Conservation (phyloP, 805 yeast genomes). For the Saccharomycopsis sp. region DNA sequence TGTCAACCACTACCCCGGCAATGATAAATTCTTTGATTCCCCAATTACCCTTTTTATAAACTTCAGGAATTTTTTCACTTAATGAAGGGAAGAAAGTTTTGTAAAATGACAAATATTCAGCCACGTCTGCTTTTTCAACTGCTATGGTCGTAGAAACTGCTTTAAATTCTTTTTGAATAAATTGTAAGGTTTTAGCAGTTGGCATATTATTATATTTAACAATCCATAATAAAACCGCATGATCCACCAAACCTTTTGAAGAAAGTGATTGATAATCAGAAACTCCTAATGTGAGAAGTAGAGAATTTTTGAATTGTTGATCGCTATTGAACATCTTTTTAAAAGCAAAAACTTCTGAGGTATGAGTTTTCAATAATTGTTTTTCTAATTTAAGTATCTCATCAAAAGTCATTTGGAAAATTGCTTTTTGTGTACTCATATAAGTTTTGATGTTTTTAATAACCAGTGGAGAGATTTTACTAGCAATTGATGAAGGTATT, state of each 20-base stretch:
- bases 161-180: slow-evolving; percentile 34
- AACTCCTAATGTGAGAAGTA: slow-evolving; percentile 48
- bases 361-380: slow-evolving; percentile 31
- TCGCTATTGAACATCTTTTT: slow-evolving; percentile 50
- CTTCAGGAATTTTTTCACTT: slow-evolving; percentile 41
- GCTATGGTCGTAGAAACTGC: slow-evolving; percentile 28
- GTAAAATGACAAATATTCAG: slow-evolving; percentile 44
- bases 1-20: slow-evolving; percentile 44
- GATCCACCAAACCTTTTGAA: slow-evolving; percentile 40
- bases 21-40: slow-evolving; percentile 30
- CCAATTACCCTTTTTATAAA: slow-evolving; percentile 42
- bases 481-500: slow-evolving; percentile 15
- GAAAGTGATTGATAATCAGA: slow-evolving; percentile 41
- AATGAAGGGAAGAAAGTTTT: slow-evolving; percentile 42
- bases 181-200: slow-evolving; percentile 38
- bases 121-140: slow-evolving; percentile 41
- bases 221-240: slow-evolving; percentile 51
- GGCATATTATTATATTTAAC: slow-evolving; percentile 42
- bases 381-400: slow-evolving; percentile 37
- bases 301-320: slow-evolving; percentile 38
- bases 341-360: slow-evolving; percentile 46
- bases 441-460: slow-evolving; percentile 34
- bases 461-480: slow-evolving; percentile 12
- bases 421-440: slow-evolving; percentile 36
- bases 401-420: slow-evolving; percentile 37